phyloP scores from a whole-genome alignment of 2,329 filamentous ascomycete species.

The Penicillium verrucosum region DNA sequence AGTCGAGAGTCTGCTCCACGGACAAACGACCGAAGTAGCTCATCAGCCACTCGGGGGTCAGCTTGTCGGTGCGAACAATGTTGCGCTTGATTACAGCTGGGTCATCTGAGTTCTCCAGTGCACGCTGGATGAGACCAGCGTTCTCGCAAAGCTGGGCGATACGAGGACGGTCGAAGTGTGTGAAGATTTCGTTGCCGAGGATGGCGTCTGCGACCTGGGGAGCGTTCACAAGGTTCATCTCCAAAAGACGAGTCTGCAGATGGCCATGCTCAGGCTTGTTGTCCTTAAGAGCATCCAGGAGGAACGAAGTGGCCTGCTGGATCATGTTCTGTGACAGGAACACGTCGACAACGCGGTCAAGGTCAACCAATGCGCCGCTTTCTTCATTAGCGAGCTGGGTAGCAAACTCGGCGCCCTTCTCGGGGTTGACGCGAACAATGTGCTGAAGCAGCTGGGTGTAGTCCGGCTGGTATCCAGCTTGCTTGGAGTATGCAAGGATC shows the following conservation, averaged over 20 bases:
- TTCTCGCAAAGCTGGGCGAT: conserved; percentile 91
- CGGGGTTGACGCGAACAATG: conserved; percentile 84
- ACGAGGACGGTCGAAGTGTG: conserved; percentile 87
- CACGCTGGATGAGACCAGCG: conserved; percentile 79
- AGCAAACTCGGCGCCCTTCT: conserved; percentile 93
- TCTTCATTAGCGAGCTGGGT: conserved; percentile 88
- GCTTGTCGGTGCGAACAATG: conserved; percentile 75
- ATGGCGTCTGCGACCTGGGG: conserved; percentile 98
- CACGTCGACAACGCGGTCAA: conserved; percentile 93
- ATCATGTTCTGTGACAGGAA: conserved; percentile 98
- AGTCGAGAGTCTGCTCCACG: conserved; percentile 91
- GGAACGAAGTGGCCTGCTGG: conserved; percentile 95
- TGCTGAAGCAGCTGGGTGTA: conserved; percentile 90
- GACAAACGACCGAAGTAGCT: conserved; percentile 92
- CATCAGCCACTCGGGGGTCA: conserved; percentile 86
- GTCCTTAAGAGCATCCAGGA: conserved; percentile 90
- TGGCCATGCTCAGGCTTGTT: conserved; percentile 92
- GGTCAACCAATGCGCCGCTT: conserved; percentile 79
- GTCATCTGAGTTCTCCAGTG: conserved; percentile 92
- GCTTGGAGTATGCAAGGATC: conserved; percentile 85
- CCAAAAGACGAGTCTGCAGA: conserved; percentile 87
- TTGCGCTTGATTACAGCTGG: conserved; percentile 86
- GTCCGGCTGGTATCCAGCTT: conserved; percentile 88
- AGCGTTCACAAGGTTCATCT: conserved; percentile 97
- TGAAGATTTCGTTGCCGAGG: conserved; percentile 97